Evolutionary conservation across 768 basidiomycete species (phyloP).

Genomic region (Leccinellum rugosiceps): DNA sequence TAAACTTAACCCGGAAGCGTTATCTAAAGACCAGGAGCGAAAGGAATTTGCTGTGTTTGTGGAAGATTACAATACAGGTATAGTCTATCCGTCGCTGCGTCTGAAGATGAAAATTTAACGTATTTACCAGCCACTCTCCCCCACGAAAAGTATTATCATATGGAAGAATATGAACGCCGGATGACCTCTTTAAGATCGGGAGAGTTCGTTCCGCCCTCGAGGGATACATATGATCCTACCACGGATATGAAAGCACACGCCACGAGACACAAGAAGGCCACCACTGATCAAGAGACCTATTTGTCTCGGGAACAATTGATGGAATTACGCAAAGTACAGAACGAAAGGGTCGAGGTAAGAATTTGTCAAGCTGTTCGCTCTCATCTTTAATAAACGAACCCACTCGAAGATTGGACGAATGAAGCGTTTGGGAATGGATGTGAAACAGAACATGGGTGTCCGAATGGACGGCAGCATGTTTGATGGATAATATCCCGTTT

Average conservation of each 20-base stretch:
- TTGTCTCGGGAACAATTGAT: constrained; percentile 75
- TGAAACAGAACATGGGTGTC: constrained; percentile 81
- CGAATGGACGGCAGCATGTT: constrained; percentile 76
- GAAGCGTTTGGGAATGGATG: constrained; percentile 85
- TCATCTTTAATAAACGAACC: not conserved
- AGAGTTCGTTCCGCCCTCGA: constrained; percentile 68
- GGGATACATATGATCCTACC: constrained; percentile 76
- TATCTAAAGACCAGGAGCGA: constrained; percentile 80
- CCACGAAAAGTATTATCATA: constrained; percentile 94
- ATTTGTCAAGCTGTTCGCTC: not conserved
- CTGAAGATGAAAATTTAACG: not conserved
- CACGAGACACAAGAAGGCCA: constrained; percentile 65
- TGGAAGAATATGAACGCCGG: constrained; percentile 77
- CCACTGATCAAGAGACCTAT: constrained; percentile 67
- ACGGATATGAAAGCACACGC: constrained; percentile 80
- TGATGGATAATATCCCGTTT: constrained; percentile 35
- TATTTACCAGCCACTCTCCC: constrained; percentile 72
- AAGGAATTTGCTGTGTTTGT: constrained; percentile 83
- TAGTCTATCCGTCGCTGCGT: constrained; percentile 9
- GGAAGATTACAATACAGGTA: constrained; percentile 83
- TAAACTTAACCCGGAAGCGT: constrained; percentile 84
- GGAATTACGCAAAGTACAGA: constrained; percentile 80
- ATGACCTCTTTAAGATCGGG: constrained; percentile 86
- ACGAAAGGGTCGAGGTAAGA: constrained; percentile 76
- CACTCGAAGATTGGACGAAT: constrained; percentile 64